Percentiles rank a stretch among this genome's conserved stretches.
Evolutionary conservation across 2,329 filamentous ascomycete genomes (phyloP).

Genomic region (Penicillium sp.): DNA sequence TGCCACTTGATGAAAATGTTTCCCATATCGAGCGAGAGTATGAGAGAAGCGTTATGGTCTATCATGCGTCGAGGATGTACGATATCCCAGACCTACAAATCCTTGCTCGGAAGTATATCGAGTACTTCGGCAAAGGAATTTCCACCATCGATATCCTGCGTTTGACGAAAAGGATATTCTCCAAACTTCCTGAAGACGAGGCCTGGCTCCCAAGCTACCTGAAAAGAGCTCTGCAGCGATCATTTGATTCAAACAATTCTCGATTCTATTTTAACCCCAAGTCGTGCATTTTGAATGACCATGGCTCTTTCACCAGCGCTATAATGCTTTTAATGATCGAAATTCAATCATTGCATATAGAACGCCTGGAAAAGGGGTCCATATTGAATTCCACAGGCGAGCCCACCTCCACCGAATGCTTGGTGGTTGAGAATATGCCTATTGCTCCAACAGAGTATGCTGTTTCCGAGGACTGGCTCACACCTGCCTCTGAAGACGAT

Average conservation of each 20-base stretch:
- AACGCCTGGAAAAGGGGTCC: background rate
- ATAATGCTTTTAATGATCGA: background rate
- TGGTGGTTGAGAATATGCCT: too few relatives aligned
- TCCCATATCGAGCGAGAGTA: constrained; percentile 14
- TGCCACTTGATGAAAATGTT: background rate
- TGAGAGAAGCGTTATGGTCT: constrained; percentile 13
- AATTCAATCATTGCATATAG: background rate
- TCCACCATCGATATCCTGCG: constrained; percentile 7
- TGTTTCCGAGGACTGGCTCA: too few relatives aligned
- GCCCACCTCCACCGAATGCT: background rate
- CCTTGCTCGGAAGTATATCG: constrained; percentile 11
- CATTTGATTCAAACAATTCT: background rate
- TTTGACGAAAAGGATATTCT: constrained; percentile 4
- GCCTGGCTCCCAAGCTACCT: constrained; percentile 10
- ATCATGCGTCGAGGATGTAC: constrained; percentile 19
- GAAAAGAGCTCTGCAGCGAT: background rate
- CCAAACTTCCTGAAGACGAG: constrained; percentile 9
- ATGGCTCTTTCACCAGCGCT: background rate
- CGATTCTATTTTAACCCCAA: background rate
- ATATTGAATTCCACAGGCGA: background rate
- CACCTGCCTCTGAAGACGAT: too few relatives aligned
- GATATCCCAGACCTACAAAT: constrained; percentile 5
- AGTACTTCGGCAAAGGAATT: constrained; percentile 11
- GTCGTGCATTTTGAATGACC: background rate
- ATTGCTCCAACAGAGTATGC: too few relatives aligned